phyloP scores from a whole-genome alignment of 768 basidiomycete species.

The Paxillus rubicundulus region DNA sequence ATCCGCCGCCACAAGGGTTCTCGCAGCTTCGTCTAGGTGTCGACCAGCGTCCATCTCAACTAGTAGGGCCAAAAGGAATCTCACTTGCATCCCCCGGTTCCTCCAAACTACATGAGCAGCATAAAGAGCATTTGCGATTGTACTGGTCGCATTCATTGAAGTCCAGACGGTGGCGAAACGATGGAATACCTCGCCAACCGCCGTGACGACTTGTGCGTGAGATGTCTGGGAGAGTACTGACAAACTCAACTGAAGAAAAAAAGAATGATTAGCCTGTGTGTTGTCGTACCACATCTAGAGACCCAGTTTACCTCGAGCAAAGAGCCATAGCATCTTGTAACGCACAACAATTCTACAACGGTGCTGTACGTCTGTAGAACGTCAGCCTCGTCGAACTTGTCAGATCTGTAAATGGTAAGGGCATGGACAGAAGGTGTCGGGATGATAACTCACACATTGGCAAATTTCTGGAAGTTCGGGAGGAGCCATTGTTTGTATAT shows the following conservation, averaged over 20 bases:
- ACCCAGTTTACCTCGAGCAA: slow-evolving; percentile 58
- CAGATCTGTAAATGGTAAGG: slow-evolving; percentile 20
- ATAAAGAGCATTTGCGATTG: slow-evolving; percentile 58
- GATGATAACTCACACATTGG: slow-evolving; percentile 42
- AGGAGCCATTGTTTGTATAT: slow-evolving; percentile 71
- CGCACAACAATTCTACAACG: slow-evolving; percentile 57
- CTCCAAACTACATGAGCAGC: slow-evolving; percentile 63
- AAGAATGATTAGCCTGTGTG: slow-evolving; percentile 3
- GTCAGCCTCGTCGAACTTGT: slow-evolving; percentile 30
- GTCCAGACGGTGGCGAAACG: slow-evolving; percentile 74
- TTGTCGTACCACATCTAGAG: not conserved
- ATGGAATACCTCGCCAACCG: slow-evolving; percentile 69
- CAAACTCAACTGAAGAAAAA: slow-evolving; percentile 46
- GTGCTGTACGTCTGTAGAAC: slow-evolving; percentile 57
- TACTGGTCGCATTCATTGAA: slow-evolving; percentile 62
- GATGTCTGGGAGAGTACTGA: slow-evolving; percentile 52
- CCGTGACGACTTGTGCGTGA: slow-evolving; percentile 51
- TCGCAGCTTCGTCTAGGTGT: slow-evolving; percentile 52
- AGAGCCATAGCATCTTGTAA: slow-evolving; percentile 61
- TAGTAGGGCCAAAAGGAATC: slow-evolving; percentile 59
- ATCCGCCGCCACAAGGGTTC: slow-evolving; percentile 60
- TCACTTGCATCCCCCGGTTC: slow-evolving; percentile 61
- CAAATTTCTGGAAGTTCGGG: slow-evolving; percentile 59
- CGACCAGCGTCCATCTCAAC: slow-evolving; percentile 62
- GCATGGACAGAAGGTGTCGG: not conserved